Evolutionary conservation across 805 yeast genomes (phyloP).

Genomic region (Suhomyces prunicola): DNA sequence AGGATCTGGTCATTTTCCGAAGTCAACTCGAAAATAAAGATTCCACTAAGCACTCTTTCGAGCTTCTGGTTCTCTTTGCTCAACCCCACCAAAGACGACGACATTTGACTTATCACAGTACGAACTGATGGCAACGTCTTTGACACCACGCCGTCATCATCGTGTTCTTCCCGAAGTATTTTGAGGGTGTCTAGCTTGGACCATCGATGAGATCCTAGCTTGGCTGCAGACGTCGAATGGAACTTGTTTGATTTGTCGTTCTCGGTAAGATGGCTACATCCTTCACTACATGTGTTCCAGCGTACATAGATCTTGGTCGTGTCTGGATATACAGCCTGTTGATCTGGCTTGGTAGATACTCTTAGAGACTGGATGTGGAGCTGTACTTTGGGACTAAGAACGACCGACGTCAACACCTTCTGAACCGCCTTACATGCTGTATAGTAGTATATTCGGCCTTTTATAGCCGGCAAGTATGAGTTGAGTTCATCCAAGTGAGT

Average conservation of each 20-base stretch:
- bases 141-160: not conserved
- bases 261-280: slow-evolving; percentile 44
- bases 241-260: slow-evolving; percentile 8
- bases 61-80: slow-evolving; percentile 22
- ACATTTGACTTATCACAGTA: slow-evolving; percentile 24
- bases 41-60: slow-evolving; percentile 49
- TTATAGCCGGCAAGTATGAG: slow-evolving; percentile 52
- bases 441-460: slow-evolving; percentile 54
- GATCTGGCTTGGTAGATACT: slow-evolving; percentile 25
- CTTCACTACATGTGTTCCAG: slow-evolving; percentile 56
- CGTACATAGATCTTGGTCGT: slow-evolving; percentile 51
- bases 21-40: slow-evolving; percentile 64
- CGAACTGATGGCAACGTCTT: slow-evolving; percentile 18
- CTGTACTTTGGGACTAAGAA: slow-evolving; percentile 50
- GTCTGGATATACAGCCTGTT: slow-evolving; percentile 32
- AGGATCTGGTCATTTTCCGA: slow-evolving; percentile 50
- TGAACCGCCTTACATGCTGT: slow-evolving; percentile 57
- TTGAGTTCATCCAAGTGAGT: slow-evolving; percentile 40
- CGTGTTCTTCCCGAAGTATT: slow-evolving; percentile 8
- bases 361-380: slow-evolving; percentile 50
- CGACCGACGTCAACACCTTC: slow-evolving; percentile 50
- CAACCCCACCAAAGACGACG: slow-evolving; percentile 34
- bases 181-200: slow-evolving; percentile 29
- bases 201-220: slow-evolving; percentile 42
- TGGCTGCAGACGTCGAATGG: slow-evolving; percentile 37